Percentiles rank a stretch among this genome's conserved stretches.
phyloP scores from a whole-genome alignment of 2,329 filamentous ascomycete species.

The Curvularia sp. region DNA sequence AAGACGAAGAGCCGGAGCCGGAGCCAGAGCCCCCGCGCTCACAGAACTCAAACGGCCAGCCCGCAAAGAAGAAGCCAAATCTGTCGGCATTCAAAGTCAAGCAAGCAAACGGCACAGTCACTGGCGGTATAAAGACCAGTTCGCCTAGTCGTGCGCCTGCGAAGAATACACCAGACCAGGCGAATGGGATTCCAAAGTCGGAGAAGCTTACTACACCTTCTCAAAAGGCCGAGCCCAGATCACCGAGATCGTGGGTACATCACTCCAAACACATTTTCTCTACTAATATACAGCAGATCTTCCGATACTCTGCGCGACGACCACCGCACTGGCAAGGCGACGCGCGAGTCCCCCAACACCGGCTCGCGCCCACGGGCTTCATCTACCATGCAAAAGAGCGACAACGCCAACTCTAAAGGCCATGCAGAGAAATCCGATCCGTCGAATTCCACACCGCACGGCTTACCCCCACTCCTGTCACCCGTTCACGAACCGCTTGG shows the following conservation, averaged over 20 bases:
- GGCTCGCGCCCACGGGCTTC: constrained; percentile 24
- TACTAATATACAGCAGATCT: constrained; percentile 32
- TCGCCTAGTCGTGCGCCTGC: constrained; percentile 37
- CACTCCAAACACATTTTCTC: neutral
- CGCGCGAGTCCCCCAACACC: constrained; percentile 18
- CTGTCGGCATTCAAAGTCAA: constrained; percentile 68
- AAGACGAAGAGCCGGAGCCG: constrained; percentile 60
- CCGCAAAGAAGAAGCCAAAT: constrained; percentile 67
- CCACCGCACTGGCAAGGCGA: constrained; percentile 27
- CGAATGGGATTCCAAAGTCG: constrained; percentile 36
- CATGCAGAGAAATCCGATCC: constrained; percentile 36
- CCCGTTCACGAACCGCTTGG: constrained; percentile 53
- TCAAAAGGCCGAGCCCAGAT: constrained; percentile 25
- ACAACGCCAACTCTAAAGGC: constrained; percentile 49
- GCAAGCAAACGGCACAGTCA: constrained; percentile 48
- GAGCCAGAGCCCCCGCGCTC: constrained; percentile 50
- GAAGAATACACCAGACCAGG: constrained; percentile 28
- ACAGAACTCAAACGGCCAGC: constrained; percentile 43
- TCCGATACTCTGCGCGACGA: constrained; percentile 25
- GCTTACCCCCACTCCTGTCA: constrained; percentile 48
- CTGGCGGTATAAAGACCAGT: constrained; percentile 41
- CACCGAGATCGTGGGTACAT: constrained; percentile 30
- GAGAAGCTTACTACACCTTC: constrained; percentile 27
- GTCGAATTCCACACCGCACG: constrained; percentile 47
- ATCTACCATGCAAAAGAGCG: constrained; percentile 42